Evolutionary conservation across 2,329 filamentous ascomycete species (phyloP), one percentile per base, ranked within the genome.

Genomic region (Diplodia mutila): DNA sequence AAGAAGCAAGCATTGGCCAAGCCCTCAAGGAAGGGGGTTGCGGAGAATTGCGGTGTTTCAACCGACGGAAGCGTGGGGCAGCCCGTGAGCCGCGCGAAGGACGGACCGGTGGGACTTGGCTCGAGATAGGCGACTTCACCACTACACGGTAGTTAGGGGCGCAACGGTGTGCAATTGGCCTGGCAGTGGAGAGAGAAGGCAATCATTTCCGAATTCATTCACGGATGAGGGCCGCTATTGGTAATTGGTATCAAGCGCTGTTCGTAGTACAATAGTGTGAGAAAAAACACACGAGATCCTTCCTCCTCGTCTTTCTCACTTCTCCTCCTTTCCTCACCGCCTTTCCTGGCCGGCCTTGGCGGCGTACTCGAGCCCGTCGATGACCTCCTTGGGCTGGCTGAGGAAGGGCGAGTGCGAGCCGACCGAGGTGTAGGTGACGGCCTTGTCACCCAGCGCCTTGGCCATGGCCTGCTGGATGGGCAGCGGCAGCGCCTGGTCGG

Each of bases 391-490:
- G 0, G 78, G 77, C 71, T 73, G 77, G 46, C 77, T 80, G 70
- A 82, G 68, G 70, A 81, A 83, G 16, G 80, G 80, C 71, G 77
- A 80, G 70, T 83, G 81, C 0, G 70, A 77, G 0, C 76, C 77
- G 42, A 61, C 49, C 16, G 48, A 61, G 11, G 23, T 59, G 54
- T 61, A 67, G 5, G 65, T 46, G 29, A 48, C 23, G 16, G 54
- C 48, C 21, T 61, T 32, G 39, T 68, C 67, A 3, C 73, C 73
- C 69, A 70, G 71, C 32, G 76, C 73, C 6, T 69, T 67, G 6
- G 72, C 72, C 73, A 80, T 76, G 1, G 63, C 66, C n/a, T 80
- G 74, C 69, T 81, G 79, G 4, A 73, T 68, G 5, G 63, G 23
- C 11, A 70, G 65, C 16, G 76, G 75, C 55, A 82, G 70, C 1